These are phyloP conservation scores for Rhodamnia rubescens DNA, from an alignment of 345 rosid genomes.

Conservation along the genomic window DNA sequence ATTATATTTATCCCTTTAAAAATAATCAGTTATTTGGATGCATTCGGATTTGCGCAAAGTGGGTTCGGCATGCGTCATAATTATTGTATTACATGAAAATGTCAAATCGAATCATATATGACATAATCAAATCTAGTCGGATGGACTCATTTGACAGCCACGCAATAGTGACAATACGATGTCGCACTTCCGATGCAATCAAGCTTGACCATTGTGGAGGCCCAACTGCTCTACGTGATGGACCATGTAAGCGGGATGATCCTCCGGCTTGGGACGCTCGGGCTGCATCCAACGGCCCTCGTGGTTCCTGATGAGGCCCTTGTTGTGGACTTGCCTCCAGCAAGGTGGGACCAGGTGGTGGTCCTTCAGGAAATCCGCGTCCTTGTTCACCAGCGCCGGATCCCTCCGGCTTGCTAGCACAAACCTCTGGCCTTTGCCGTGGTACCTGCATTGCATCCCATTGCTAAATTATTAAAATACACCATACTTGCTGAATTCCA, in stretches of 20 bases:
- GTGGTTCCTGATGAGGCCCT: slow-evolving; percentile 51
- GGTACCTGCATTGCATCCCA: slow-evolving; percentile 32
- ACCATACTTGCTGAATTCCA: too few species aligned
- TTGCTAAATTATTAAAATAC: too few species aligned
- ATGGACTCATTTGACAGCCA: too few species aligned
- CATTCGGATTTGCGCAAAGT: too few species aligned
- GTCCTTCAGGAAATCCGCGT: slow-evolving; percentile 59
- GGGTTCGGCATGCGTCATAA: too few species aligned
- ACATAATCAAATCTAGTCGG: too few species aligned
- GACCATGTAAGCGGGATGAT: slow-evolving; percentile 41
- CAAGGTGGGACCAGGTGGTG: slow-evolving; percentile 67
- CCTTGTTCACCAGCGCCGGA: slow-evolving; percentile 78
- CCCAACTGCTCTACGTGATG: slow-evolving; percentile 38
- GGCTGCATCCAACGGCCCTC: slow-evolving; percentile 81
- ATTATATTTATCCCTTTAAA: too few species aligned
- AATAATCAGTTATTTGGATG: too few species aligned
- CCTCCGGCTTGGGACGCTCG: slow-evolving; percentile 60
- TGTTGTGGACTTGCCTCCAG: slow-evolving; percentile 78
- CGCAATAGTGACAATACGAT: too few species aligned
- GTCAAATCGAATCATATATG: too few species aligned
- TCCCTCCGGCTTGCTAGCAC: slow-evolving; percentile 64
- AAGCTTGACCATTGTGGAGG: not conserved
- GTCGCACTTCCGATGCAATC: too few species aligned
- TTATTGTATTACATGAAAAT: too few species aligned
- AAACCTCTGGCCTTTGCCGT: slow-evolving; percentile 65